Conservation (phyloP, 352 stramenopile genomes). For the Pythium aquatile region DNA sequence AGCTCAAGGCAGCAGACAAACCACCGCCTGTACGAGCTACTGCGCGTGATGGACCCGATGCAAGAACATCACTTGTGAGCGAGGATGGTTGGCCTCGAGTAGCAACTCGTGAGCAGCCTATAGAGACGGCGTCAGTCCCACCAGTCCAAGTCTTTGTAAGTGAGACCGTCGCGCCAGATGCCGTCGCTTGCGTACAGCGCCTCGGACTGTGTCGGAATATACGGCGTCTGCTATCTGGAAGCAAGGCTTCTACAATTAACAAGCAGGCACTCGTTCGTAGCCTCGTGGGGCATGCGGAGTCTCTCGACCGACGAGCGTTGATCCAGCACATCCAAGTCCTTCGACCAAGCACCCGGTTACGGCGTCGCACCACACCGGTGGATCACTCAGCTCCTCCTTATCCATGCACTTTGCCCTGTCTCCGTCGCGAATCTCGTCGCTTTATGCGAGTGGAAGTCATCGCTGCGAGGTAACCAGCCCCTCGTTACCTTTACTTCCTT, state of each 20-base stretch:
- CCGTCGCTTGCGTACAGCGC: conserved; percentile 1
- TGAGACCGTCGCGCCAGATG: not conserved
- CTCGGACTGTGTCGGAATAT: conserved; percentile 9
- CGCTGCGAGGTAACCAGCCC: conserved; percentile 10
- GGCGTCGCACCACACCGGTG: not conserved
- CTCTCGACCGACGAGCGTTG: not conserved
- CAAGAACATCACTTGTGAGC: not conserved
- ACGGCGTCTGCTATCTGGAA: not conserved
- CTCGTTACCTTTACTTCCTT: not conserved
- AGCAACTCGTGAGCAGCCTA: too few relatives aligned
- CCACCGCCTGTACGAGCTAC: not conserved
- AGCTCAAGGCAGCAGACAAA: not conserved
- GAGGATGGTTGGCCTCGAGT: not conserved
- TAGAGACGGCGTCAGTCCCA: too few relatives aligned
- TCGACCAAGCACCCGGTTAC: not conserved
- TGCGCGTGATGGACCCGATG: not conserved
- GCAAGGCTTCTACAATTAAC: not conserved
- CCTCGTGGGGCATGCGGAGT: not conserved
- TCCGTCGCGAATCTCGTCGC: not conserved
- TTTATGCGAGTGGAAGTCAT: conserved; percentile 17
- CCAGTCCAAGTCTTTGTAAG: too few relatives aligned
- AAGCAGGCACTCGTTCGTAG: not conserved
- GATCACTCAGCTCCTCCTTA: not conserved
- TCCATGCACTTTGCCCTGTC: not conserved
- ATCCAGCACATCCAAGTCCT: not conserved